Percentiles rank a stretch among this genome's conserved stretches.
phyloP scores from a whole-genome alignment of 805 yeast genomes.

The Ogataea trehalophila region DNA sequence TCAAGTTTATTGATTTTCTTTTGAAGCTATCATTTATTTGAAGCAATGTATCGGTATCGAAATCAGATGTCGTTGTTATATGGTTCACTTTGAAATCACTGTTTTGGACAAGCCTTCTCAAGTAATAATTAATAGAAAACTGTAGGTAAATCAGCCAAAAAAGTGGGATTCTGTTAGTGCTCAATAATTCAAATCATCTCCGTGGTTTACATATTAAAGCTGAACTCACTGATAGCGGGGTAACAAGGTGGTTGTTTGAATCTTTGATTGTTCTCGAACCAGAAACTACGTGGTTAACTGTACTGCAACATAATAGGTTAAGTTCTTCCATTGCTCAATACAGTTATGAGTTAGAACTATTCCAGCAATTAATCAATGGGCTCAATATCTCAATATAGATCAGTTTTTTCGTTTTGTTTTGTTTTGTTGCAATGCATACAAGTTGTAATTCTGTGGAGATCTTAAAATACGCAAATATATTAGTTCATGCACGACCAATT shows the following conservation, averaged over 20 bases:
- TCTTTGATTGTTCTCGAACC: conserved; percentile 3
- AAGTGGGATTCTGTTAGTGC: not conserved
- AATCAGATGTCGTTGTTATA: conserved; percentile 12
- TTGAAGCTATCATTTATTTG: not conserved
- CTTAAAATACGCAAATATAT: no score
- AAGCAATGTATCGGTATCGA: conserved; percentile 8
- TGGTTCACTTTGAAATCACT: conserved; percentile 10
- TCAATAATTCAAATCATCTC: not conserved
- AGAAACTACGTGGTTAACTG: conserved; percentile 8
- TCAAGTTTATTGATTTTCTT: not conserved
- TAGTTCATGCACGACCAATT: no score
- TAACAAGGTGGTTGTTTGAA: conserved; percentile 3
- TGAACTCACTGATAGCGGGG: conserved; percentile 12
- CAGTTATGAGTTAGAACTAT: not conserved
- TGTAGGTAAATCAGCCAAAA: conserved; percentile 1
- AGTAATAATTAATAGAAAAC: conserved; percentile 18
- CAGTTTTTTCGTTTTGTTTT: no score
- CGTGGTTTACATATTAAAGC: no score
- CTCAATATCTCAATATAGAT: no score
- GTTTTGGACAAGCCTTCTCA: conserved; percentile 1
- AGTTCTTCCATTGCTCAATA: not conserved
- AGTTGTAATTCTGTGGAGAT: no score
- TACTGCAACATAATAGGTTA: not conserved
- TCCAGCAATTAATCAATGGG: no score
- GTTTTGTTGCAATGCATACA: not conserved